Evolutionary conservation across 2,329 filamentous ascomycete genomes (phyloP).

Genomic region (Amphichorda felina): DNA sequence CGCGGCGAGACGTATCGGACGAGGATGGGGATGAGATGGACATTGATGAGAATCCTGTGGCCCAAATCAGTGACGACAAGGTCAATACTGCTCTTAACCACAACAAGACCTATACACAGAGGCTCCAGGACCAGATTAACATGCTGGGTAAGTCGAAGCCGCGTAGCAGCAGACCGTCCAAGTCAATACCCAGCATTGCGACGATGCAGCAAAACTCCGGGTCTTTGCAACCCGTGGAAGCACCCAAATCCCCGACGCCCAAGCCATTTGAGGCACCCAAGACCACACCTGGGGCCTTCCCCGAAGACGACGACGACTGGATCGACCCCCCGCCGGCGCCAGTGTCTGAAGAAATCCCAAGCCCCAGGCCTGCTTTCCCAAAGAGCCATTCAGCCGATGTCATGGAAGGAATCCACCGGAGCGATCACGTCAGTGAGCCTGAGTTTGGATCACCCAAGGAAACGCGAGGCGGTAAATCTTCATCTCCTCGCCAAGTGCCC

Average conservation of each 20-base stretch:
- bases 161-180: slow-evolving; percentile 32
- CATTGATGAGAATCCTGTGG: slow-evolving; percentile 26
- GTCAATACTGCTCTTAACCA: slow-evolving; percentile 35
- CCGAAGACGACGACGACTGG: slow-evolving; percentile 52
- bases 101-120: slow-evolving; percentile 86
- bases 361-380: slow-evolving; percentile 34
- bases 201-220: slow-evolving; percentile 17
- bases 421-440: slow-evolving; percentile 24
- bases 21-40: slow-evolving; percentile 42
- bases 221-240: slow-evolving; percentile 14
- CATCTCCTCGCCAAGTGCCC: no score
- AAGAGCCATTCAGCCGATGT: slow-evolving; percentile 52
- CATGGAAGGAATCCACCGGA: slow-evolving; percentile 38
- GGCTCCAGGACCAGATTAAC: slow-evolving; percentile 86
- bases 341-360: slow-evolving; percentile 9
- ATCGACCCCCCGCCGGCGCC: slow-evolving; percentile 36
- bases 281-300: slow-evolving; percentile 47
- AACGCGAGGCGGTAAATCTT: slow-evolving; percentile 5
- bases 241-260: slow-evolving; percentile 15
- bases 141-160: slow-evolving; percentile 49
- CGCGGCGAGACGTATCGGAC: slow-evolving; percentile 30
- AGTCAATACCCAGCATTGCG: slow-evolving; percentile 28
- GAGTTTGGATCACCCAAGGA: slow-evolving; percentile 15
- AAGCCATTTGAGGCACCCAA: slow-evolving; percentile 16
- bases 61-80: slow-evolving; percentile 25